Base-by-base conservation (phyloP, 768 basidiomycete species). In the Porpolomopsis calyptriformis region DNA sequence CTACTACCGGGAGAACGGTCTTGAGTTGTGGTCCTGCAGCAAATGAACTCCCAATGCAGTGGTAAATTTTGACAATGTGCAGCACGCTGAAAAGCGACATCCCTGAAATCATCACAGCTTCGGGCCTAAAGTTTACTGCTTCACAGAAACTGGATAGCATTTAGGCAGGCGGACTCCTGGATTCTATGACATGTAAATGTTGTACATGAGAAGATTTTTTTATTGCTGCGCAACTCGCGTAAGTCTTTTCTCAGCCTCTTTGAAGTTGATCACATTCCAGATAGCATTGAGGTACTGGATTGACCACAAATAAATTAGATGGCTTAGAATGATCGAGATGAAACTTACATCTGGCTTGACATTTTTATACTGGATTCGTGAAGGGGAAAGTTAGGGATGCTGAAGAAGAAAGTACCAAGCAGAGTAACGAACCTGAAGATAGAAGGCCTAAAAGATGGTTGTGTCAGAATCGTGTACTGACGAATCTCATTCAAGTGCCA, bases 231-330 rank as follows among this genome's bases (percentile, higher is more conserved):
- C 52, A 26, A 64, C 70, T 45, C 70, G 69, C 10, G 60, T 49
- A 39, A 70, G 59, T 37, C 74, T 70, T 42, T 69, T 67, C 60
- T 92, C 89, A 5, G 91, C 94, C 66, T 94, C 89, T 56, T 87
- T 77, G 67, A 91, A 97, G 73, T 96, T 91, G 74, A 97, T 78
- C 49, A 98, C 91, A 54, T 81, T 82, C 91, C 93, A 97, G 60
- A 97, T 91, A 18, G 90, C 90, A 39, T 76, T 78, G 63, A 98
- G 80, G 70, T 98, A 97, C 91, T 92, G 53, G 23, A 33, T 3
- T 38, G 46, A 19, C 14, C 7, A 47, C 43, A 16, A 50, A 40
- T 20, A 36, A 14, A 14, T n/a, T 39, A 16, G 27, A 16, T 36
- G 18, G 35, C 3, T 23, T 23, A 25, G 11, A 11, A 27, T 27